phyloP scores from a whole-genome alignment of 73 alveolate genomes.

The Loxodes magnus region DNA sequence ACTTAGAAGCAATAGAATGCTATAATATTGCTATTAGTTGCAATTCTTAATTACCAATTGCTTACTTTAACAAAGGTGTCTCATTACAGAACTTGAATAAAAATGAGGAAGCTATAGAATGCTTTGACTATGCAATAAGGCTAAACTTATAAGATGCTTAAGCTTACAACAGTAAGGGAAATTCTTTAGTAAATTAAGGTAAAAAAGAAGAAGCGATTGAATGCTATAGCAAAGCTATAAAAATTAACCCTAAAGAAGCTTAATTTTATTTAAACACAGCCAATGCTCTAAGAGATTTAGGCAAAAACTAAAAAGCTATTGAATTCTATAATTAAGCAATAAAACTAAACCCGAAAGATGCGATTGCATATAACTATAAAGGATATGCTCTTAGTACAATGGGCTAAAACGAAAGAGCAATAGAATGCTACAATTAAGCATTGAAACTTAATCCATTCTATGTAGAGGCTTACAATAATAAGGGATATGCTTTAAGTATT shows the following conservation, averaged over 20 bases:
- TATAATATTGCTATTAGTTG: not conserved
- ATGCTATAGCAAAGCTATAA: not conserved
- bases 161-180: not conserved
- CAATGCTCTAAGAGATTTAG: not conserved
- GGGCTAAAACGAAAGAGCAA: conserved; percentile 8
- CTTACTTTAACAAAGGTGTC: not conserved
- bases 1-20: not conserved
- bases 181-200: not conserved
- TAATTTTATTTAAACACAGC: not conserved
- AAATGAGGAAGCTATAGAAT: not conserved
- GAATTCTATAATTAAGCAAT: not conserved
- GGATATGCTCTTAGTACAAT: not conserved
- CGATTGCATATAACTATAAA: not conserved
- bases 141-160: not conserved
- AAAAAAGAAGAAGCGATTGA: conserved; percentile 1
- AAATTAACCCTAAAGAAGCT: not conserved
- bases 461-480: conserved; percentile 1
- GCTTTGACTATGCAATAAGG: not conserved
- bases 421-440: not conserved
- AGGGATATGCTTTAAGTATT: not conserved
- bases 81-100: not conserved
- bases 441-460: not conserved
- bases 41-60: not conserved
- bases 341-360: not conserved
- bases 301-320: not conserved